A percentile compares a stretch with the other conserved stretches of the same genome.
Conservation (phyloP, 306 rosid genomes). For the Leucaena leucocephala region DNA sequence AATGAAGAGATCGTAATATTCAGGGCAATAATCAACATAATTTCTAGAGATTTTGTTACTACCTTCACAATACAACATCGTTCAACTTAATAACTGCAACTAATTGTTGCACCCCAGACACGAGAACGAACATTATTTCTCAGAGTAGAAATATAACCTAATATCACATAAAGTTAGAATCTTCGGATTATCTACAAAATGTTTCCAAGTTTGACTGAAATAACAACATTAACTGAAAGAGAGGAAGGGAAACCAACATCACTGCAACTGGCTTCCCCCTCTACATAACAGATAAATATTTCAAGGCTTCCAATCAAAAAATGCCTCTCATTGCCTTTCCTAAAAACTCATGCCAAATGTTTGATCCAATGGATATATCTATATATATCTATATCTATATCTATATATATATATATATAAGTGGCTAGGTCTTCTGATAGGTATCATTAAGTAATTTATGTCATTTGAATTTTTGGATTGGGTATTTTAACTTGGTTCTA, state of each 20-base stretch:
- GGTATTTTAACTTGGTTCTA: background rate
- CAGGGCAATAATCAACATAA: background rate
- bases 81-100: constrained; percentile 90
- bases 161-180: constrained; percentile 22
- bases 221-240: background rate
- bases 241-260: background rate
- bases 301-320: background rate
- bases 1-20: constrained; percentile 27
- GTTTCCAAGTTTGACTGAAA: constrained; percentile 25
- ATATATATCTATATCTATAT: no score
- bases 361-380: background rate
- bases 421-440: background rate
- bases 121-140: constrained; percentile 97
- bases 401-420: no score
- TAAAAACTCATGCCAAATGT: background rate
- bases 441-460: background rate
- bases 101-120: constrained; percentile 97
- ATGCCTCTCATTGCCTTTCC: background rate
- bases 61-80: constrained; percentile 96
- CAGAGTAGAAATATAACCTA: constrained; percentile 89
- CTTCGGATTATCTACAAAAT: constrained; percentile 34
- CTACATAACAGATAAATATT: background rate
- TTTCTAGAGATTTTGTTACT: constrained; percentile 28
- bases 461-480: background rate
- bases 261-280: background rate